Percentiles rank a stretch among this genome's conserved stretches.
Conservation (phyloP, 257 asterid genomes). For the Solanum piurae region DNA sequence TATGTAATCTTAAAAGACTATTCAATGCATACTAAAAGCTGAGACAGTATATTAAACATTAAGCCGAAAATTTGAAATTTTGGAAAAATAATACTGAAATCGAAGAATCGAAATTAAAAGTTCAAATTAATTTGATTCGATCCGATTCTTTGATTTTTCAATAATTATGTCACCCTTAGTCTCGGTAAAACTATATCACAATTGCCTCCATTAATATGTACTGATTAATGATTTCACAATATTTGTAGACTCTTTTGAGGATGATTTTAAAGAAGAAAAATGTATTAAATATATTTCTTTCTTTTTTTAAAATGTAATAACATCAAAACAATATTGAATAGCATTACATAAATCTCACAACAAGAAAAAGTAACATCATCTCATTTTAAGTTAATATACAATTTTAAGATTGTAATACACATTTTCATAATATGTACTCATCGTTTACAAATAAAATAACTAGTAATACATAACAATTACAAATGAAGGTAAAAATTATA, state of each 20-base stretch:
- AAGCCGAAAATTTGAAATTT: too few species aligned
- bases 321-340: background rate
- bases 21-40: background rate
- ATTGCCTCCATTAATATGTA: background rate
- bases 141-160: fast-evolving
- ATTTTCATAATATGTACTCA: background rate
- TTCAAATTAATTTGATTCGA: too few species aligned
- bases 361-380: background rate
- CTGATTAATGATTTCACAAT: background rate
- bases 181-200: background rate
- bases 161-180: background rate
- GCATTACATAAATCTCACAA: background rate
- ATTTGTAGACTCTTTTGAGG: background rate
- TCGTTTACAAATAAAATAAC: background rate
- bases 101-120: too few species aligned
- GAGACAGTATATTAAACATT: too few species aligned
- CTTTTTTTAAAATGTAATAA: background rate
- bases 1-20: background rate
- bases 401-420: background rate
- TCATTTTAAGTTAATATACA: background rate
- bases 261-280: background rate
- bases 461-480: background rate
- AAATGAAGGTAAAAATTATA: too few species aligned
- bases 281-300: too few species aligned
- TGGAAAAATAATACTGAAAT: too few species aligned